These are phyloP conservation scores for Pythium scleroteichum DNA, from an alignment of 352 stramenopile species.

Conservation along the genomic window DNA sequence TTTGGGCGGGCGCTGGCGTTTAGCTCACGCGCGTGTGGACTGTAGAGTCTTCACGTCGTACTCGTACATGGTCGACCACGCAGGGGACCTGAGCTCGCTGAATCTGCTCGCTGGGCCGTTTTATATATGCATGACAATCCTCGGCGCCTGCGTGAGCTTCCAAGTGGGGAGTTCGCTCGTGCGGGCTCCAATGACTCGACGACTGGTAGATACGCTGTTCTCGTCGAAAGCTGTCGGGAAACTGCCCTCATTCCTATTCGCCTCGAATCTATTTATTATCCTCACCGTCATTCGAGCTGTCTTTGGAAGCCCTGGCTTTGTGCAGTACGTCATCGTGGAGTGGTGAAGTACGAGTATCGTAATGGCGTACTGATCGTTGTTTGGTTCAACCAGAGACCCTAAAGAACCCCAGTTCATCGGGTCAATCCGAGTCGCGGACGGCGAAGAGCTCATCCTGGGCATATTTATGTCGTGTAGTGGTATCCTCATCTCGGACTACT, in stretches of 20 bases:
- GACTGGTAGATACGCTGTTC: slow-evolving; percentile 16
- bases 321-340: slow-evolving; percentile 22
- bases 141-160: slow-evolving; percentile 58
- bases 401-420: slow-evolving; percentile 67
- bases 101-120: slow-evolving; percentile 45
- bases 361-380: no score
- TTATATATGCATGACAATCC: slow-evolving; percentile 62
- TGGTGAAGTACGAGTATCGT: no score
- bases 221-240: slow-evolving; percentile 24
- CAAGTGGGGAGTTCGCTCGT: slow-evolving; percentile 45
- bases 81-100: slow-evolving; percentile 59
- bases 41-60: slow-evolving; percentile 87
- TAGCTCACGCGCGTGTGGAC: no score
- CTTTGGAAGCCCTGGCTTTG: slow-evolving; percentile 32
- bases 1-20: background rate
- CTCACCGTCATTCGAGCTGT: slow-evolving; percentile 27
- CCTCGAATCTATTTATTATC: slow-evolving; percentile 31
- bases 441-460: slow-evolving; percentile 38
- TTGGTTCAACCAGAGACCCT: slow-evolving; percentile 45
- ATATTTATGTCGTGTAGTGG: slow-evolving; percentile 46
- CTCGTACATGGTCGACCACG: slow-evolving; percentile 87
- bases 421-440: slow-evolving; percentile 34
- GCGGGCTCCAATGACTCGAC: slow-evolving; percentile 14
- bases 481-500: slow-evolving; percentile 33
- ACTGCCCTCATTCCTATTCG: slow-evolving; percentile 26